Evolutionary conservation across 176 grass and related monocot genomes (phyloP).

Genomic region (Oropetium thomaeum): DNA sequence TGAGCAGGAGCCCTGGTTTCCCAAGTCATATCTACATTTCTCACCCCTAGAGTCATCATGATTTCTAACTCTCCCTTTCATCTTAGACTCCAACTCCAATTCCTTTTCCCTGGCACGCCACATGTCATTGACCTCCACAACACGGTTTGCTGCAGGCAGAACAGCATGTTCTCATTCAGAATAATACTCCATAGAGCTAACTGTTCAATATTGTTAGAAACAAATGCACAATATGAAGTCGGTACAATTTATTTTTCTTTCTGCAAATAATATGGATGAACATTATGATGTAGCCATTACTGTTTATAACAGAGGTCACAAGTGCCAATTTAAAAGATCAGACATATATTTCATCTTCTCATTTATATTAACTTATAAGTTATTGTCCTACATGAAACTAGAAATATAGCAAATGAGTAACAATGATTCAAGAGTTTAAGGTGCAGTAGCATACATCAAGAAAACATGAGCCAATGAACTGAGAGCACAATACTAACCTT

Average conservation of each 20-base stretch:
- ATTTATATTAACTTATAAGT: background rate
- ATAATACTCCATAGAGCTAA: background rate
- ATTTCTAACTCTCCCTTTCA: conserved; percentile 36
- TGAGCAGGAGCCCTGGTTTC: conserved; percentile 37
- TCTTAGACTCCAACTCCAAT: conserved; percentile 60
- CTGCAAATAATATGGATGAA: background rate
- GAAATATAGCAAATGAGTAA: background rate
- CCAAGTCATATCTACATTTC: conserved; percentile 45
- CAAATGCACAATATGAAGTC: background rate
- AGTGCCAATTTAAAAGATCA: background rate
- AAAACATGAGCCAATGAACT: background rate
- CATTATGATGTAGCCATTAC: background rate
- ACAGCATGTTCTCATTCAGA: conserved; percentile 21
- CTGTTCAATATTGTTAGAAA: background rate
- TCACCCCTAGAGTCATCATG: conserved; percentile 21
- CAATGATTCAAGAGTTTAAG: background rate
- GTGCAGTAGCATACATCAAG: background rate
- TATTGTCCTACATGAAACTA: background rate
- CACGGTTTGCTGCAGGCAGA: conserved; percentile 69
- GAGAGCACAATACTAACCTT: conserved; percentile 54
- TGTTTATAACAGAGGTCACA: background rate
- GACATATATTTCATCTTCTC: background rate
- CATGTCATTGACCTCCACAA: conserved; percentile 86
- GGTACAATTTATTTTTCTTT: background rate
- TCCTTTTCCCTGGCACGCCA: conserved; percentile 90